A percentile compares a stretch with the other conserved stretches of the same genome.
Evolutionary conservation across 1,284 basidiomycete genomes (phyloP).

Genomic region (Cryptococcus floricola): DNA sequence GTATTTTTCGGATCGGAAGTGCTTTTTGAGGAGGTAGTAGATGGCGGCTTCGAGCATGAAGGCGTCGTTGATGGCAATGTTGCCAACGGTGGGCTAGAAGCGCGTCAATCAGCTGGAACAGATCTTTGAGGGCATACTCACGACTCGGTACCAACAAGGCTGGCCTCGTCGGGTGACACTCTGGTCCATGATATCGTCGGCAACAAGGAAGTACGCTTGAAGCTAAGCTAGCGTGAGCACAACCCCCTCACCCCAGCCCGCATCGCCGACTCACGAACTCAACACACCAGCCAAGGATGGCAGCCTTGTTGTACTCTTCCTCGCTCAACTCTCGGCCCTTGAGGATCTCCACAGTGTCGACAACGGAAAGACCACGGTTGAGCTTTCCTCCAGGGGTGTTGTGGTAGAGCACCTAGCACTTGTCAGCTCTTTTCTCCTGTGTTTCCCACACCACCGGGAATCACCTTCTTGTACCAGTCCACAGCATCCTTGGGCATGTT

Average conservation of each 20-base stretch:
- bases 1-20: slow-evolving; percentile 77
- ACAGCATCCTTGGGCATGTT: slow-evolving; percentile 77
- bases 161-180: slow-evolving; percentile 83
- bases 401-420: slow-evolving; percentile 74
- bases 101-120: no score
- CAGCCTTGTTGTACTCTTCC: slow-evolving; percentile 84
- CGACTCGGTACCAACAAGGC: slow-evolving; percentile 88
- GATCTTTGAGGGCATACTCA: slow-evolving; percentile 20
- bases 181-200: slow-evolving; percentile 97
- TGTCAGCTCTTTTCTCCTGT: neutral
- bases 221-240: slow-evolving; percentile 56
- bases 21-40: slow-evolving; percentile 81
- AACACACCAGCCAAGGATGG: slow-evolving; percentile 92
- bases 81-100: slow-evolving; percentile 60
- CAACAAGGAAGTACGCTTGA: slow-evolving; percentile 96
- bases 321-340: slow-evolving; percentile 61
- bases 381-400: slow-evolving; percentile 95
- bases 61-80: slow-evolving; percentile 93
- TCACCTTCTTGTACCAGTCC: slow-evolving; percentile 72
- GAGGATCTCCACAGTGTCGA: slow-evolving; percentile 88
- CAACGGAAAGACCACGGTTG: slow-evolving; percentile 90
- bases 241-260: neutral
- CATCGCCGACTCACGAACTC: slow-evolving; percentile 66
- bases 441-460: slow-evolving; percentile 22
- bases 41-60: slow-evolving; percentile 97